Conservation (phyloP, 441 rosid species). For the Gossypium davidsonii region DNA sequence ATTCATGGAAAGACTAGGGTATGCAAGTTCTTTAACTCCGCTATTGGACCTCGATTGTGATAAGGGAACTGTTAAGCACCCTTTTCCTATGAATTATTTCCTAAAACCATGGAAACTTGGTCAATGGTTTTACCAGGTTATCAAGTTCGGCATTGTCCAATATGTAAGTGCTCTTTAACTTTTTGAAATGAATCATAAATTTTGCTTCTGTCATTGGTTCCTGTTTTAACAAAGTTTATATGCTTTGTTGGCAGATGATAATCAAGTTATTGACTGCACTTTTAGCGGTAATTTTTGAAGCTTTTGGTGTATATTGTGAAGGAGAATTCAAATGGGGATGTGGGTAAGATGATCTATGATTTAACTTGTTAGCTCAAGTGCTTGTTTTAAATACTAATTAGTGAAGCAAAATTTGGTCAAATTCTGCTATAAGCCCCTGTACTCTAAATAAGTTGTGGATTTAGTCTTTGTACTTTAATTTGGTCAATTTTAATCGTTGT, state of each 20-base stretch:
- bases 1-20: slow-evolving; percentile 92
- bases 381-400: background rate
- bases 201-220: slow-evolving; percentile 9
- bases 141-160: slow-evolving; percentile 97
- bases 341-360: slow-evolving; percentile 58
- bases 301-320: slow-evolving; percentile 84
- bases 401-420: background rate
- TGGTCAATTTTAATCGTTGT: no score
- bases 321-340: slow-evolving; percentile 89
- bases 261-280: slow-evolving; percentile 77
- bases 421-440: no score
- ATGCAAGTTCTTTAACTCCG: slow-evolving; percentile 53
- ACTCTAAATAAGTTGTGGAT: no score
- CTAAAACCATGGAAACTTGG: slow-evolving; percentile 94
- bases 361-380: background rate
- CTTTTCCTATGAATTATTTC: slow-evolving; percentile 83
- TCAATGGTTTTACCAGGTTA: slow-evolving; percentile 89
- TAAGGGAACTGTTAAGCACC: slow-evolving; percentile 66
- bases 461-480: no score
- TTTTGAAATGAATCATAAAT: slow-evolving; percentile 6
- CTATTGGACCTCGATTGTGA: slow-evolving; percentile 60
- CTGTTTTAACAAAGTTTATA: slow-evolving; percentile 11
- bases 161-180: slow-evolving; percentile 63
- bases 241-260: slow-evolving; percentile 68
- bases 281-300: slow-evolving; percentile 89